Percentiles rank a stretch among this genome's conserved stretches.
Conservation (phyloP, 768 basidiomycete species). For the Boletus barrowsii region DNA sequence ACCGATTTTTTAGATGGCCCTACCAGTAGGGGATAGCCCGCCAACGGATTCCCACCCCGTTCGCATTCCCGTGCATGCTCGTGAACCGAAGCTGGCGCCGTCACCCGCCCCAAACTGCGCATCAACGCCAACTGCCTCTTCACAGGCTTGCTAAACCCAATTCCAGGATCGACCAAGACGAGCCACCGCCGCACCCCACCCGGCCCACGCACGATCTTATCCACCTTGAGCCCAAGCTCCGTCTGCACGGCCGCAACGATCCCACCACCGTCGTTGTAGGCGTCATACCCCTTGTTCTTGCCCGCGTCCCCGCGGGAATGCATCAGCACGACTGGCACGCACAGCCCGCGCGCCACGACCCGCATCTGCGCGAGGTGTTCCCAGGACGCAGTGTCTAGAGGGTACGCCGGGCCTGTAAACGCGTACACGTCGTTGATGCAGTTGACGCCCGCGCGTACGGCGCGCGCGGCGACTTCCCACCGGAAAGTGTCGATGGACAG, state of each 20-base stretch:
- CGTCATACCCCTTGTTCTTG: slow-evolving; percentile 61
- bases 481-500: slow-evolving; percentile 31
- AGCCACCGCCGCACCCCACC: slow-evolving; percentile 85
- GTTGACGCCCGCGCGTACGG: slow-evolving; percentile 69
- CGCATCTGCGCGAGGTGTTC: slow-evolving; percentile 61
- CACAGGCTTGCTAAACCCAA: slow-evolving; percentile 90
- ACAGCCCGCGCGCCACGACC: slow-evolving; percentile 53
- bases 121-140: slow-evolving; percentile 73
- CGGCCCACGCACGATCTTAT: slow-evolving; percentile 57
- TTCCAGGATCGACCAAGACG: slow-evolving; percentile 85
- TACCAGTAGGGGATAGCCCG: slow-evolving; percentile 64
- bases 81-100: slow-evolving; percentile 19
- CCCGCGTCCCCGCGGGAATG: slow-evolving; percentile 88
- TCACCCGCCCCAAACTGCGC: slow-evolving; percentile 46
- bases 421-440: slow-evolving; percentile 93
- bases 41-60: slow-evolving; percentile 50
- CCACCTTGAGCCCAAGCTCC: slow-evolving; percentile 72
- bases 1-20: slow-evolving; percentile 86
- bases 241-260: slow-evolving; percentile 64
- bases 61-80: slow-evolving; percentile 36
- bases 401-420: slow-evolving; percentile 63
- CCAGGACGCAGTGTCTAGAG: slow-evolving; percentile 28
- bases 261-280: slow-evolving; percentile 40
- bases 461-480: slow-evolving; percentile 26
- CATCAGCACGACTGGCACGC: slow-evolving; percentile 88